Evolutionary conservation across 768 basidiomycete species (phyloP).

Genomic region (Kwoniella newhampshirensis): DNA sequence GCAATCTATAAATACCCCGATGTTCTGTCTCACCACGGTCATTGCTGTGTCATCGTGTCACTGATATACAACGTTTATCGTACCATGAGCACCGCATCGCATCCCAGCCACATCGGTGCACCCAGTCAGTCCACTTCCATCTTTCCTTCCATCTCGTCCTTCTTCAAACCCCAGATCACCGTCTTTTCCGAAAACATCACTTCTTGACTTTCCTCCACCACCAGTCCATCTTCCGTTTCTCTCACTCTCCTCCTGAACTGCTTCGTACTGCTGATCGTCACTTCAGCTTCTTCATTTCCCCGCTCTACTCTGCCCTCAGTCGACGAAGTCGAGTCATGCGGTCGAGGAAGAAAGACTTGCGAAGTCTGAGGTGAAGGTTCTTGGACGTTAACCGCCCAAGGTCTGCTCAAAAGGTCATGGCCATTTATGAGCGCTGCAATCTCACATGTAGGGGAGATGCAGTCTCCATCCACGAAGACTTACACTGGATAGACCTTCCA

Average conservation of each 20-base stretch:
- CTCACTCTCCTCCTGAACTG: constrained; percentile 21
- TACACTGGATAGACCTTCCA: constrained; percentile 28
- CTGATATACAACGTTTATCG: too few relatives aligned
- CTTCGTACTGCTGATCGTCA: constrained; percentile 6
- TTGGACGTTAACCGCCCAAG: constrained; percentile 5
- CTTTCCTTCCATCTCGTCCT: neutral
- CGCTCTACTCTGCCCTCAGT: constrained; percentile 1
- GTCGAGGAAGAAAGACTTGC: constrained; percentile 1
- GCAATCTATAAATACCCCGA: too few relatives aligned
- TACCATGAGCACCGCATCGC: too few relatives aligned
- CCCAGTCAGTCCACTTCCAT: constrained; percentile 2
- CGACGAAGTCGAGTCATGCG: neutral
- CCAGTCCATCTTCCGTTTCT: constrained; percentile 19
- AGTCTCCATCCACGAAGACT: too few relatives aligned
- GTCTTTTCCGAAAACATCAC: constrained; percentile 25
- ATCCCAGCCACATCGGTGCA: too few relatives aligned
- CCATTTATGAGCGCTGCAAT: too few relatives aligned
- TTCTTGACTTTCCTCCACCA: constrained; percentile 29
- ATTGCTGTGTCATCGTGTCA: too few relatives aligned
- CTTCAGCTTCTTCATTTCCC: constrained; percentile 5
- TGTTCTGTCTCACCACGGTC: too few relatives aligned
- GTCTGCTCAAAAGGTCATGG: constrained; percentile 2
- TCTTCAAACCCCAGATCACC: constrained; percentile 19
- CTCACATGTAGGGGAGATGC: too few relatives aligned
- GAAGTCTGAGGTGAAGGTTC: constrained; percentile 1